phyloP scores from a whole-genome alignment of 2,329 filamentous ascomycete species.

The Pseudocercospora cruenta region DNA sequence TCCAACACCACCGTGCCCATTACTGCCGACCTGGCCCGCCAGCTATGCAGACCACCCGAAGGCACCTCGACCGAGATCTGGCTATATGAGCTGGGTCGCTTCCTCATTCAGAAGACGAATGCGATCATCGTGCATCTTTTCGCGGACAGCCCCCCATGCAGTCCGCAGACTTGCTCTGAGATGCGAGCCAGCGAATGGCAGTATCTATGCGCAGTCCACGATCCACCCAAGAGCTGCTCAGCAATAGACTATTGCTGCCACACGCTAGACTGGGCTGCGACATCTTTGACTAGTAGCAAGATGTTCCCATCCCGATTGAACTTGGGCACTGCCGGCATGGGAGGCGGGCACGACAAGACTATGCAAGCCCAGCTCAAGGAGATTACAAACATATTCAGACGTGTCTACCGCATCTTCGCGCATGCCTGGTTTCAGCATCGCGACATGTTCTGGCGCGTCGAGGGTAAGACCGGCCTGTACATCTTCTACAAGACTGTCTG shows the following conservation, averaged over 20 bases:
- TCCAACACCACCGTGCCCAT: constrained; percentile 78
- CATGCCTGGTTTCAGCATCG: constrained; percentile 99
- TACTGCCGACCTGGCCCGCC: constrained; percentile 71
- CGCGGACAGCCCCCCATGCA: constrained; percentile 87
- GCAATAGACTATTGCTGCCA: constrained; percentile 99
- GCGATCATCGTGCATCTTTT: constrained; percentile 90
- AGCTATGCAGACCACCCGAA: constrained; percentile 77
- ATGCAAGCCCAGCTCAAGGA: constrained; percentile 70
- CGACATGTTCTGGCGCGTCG: constrained; percentile 91
- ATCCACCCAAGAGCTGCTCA: constrained; percentile 94
- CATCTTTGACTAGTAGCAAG: constrained; percentile 90
- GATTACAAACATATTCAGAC: constrained; percentile 90
- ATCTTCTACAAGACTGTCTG: constrained; percentile 97
- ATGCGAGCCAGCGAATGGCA: constrained; percentile 99
- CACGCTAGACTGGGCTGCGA: constrained; percentile 96
- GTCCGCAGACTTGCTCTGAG: constrained; percentile 85
- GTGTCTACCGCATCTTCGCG: constrained; percentile 94
- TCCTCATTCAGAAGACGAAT: constrained; percentile 93
- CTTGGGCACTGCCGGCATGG: constrained; percentile 47
- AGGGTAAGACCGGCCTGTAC: constrained; percentile 88
- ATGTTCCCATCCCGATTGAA: constrained; percentile 87
- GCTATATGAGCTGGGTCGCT: constrained; percentile 97
- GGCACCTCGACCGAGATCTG: constrained; percentile 85
- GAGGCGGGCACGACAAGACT: constrained; percentile 40
- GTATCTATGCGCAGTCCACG: constrained; percentile 96